A percentile compares a stretch with the other conserved stretches of the same genome.
These are phyloP conservation scores for Amylostereum areolatum DNA, from an alignment of 1,284 basidiomycete species.

Conservation along the genomic window DNA sequence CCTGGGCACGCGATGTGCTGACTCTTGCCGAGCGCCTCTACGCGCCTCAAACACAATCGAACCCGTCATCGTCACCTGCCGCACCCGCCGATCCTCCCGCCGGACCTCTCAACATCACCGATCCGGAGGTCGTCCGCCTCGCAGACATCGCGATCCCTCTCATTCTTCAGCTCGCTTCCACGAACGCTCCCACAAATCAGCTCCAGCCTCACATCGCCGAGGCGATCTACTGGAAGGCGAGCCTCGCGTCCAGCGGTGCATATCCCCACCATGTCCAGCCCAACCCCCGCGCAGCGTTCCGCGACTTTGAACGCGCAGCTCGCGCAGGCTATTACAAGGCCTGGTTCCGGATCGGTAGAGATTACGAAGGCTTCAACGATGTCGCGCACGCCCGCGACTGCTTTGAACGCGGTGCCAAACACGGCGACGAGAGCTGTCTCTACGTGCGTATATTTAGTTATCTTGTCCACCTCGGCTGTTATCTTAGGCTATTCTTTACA, in stretches of 20 bases:
- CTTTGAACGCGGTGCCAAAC: constrained; percentile 74
- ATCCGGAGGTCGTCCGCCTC: constrained; percentile 57
- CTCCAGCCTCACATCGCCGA: constrained; percentile 56
- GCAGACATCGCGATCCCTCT: constrained; percentile 61
- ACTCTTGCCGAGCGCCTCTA: constrained; percentile 67
- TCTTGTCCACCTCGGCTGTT: constrained; percentile 3
- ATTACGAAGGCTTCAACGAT: constrained; percentile 88
- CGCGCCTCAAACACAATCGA: constrained; percentile 20
- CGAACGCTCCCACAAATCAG: constrained; percentile 18
- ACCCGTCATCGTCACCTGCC: constrained; percentile 11
- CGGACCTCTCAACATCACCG: constrained; percentile 53
- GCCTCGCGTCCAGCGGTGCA: constrained; percentile 63
- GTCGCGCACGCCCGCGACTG: constrained; percentile 67
- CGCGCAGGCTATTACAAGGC: constrained; percentile 65
- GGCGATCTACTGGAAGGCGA: constrained; percentile 71
- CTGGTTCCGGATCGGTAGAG: constrained; percentile 87
- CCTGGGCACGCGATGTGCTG: constrained; percentile 78
- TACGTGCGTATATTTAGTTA: constrained; percentile 52
- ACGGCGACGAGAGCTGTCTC: constrained; percentile 67
- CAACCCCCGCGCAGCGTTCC: constrained; percentile 78
- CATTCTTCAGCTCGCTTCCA: constrained; percentile 47
- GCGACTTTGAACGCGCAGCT: constrained; percentile 81
- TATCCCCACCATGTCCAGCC: constrained; percentile 54
- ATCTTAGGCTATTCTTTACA: constrained; percentile 23
- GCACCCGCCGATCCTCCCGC: constrained; percentile 29